These are phyloP conservation scores for Coemansia sp. DNA, from an alignment of 192 early-diverging fungal species.

Conservation along the genomic window DNA sequence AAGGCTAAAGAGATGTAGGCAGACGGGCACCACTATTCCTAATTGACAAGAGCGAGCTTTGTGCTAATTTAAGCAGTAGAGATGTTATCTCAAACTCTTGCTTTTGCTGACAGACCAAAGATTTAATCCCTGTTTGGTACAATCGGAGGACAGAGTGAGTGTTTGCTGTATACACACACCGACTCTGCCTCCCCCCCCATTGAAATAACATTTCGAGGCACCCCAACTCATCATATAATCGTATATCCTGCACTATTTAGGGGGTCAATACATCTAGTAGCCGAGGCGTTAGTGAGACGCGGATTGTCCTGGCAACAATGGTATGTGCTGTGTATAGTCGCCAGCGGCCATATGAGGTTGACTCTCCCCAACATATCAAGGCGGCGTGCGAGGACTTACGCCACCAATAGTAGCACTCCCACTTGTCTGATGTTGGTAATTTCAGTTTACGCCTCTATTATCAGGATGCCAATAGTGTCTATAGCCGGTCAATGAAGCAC, in stretches of 20 bases:
- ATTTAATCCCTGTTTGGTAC: neutral
- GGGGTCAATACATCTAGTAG: neutral
- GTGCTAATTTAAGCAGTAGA: neutral
- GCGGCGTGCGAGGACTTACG: neutral
- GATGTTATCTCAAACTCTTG: neutral
- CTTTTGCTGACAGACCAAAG: neutral
- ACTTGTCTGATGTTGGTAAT: neutral
- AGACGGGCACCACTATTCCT: neutral
- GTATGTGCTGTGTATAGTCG: neutral
- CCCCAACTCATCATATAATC: neutral
- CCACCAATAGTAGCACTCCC: neutral
- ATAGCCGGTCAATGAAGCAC: neutral
- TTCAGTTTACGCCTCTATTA: neutral
- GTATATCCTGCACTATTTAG: neutral
- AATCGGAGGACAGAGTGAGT: neutral
- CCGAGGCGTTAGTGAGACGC: neutral
- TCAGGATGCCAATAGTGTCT: neutral
- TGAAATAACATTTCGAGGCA: neutral
- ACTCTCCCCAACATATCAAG: neutral
- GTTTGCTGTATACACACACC: neutral
- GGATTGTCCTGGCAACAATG: neutral
- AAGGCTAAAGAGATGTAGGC: neutral
- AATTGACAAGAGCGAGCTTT: neutral
- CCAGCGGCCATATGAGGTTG: neutral
- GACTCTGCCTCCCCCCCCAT: neutral